Evolutionary conservation across 352 stramenopile genomes (phyloP).

Genomic region (Aphanomyces astaci): DNA sequence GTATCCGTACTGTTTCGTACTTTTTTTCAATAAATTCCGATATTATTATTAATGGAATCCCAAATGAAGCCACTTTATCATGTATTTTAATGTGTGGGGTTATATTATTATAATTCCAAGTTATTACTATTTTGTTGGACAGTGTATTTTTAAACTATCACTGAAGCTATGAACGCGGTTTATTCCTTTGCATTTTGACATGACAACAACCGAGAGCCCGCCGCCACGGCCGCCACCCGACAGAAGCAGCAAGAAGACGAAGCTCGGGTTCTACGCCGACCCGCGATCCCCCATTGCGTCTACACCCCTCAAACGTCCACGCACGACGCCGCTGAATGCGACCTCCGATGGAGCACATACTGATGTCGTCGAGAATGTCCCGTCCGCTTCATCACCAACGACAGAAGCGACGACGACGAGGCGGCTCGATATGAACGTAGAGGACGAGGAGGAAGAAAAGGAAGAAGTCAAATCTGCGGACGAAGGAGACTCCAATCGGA

Average conservation of each 20-base stretch:
- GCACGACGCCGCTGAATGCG: slow-evolving; percentile 20
- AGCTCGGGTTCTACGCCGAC: slow-evolving; percentile 53
- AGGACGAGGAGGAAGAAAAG: slow-evolving; percentile 9
- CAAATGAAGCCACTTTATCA: too few relatives aligned
- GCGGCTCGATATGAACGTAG: slow-evolving; percentile 2
- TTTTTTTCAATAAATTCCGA: too few relatives aligned
- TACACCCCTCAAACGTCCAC: slow-evolving; percentile 71
- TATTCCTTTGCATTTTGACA: neutral
- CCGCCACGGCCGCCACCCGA: neutral
- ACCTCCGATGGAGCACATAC: slow-evolving; percentile 30
- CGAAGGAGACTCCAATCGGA: slow-evolving; percentile 18
- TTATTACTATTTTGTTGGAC: neutral
- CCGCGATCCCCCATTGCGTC: slow-evolving; percentile 75
- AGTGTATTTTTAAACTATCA: neutral
- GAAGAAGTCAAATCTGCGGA: slow-evolving; percentile 23
- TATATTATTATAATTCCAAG: too few relatives aligned
- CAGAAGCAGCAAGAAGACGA: neutral
- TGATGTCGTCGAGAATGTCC: slow-evolving; percentile 23
- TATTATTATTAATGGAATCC: too few relatives aligned
- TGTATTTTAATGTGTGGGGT: too few relatives aligned
- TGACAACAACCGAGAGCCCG: neutral
- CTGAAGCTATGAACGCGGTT: too few relatives aligned
- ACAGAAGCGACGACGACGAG: slow-evolving; percentile 9
- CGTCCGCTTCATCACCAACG: neutral
- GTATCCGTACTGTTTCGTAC: too few relatives aligned